These are phyloP conservation scores for Beta lomatogona DNA, from an alignment of 179 eudicot genomes.

Conservation along the genomic window DNA sequence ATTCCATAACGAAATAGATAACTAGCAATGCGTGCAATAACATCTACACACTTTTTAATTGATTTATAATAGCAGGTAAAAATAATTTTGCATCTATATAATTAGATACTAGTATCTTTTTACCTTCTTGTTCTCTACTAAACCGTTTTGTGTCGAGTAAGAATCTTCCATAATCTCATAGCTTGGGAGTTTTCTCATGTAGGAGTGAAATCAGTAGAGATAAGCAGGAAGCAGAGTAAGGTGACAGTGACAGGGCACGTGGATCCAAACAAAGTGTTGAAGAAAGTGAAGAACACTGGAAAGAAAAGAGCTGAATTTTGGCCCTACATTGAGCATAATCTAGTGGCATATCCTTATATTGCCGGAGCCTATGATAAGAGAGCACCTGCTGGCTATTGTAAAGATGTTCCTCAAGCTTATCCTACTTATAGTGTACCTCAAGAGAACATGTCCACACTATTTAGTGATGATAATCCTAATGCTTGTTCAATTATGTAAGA, in stretches of 20 bases:
- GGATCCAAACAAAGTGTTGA: constrained; percentile 65
- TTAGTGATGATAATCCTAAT: constrained; percentile 76
- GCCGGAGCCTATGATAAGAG: constrained; percentile 69
- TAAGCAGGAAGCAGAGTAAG: constrained; percentile 61
- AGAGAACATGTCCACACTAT: constrained; percentile 51
- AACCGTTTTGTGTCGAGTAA: too few relatives aligned
- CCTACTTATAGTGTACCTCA: constrained; percentile 45
- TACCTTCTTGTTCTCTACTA: too few relatives aligned
- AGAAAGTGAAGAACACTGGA: constrained; percentile 58
- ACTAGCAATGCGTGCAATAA: too few relatives aligned
- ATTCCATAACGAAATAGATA: too few relatives aligned
- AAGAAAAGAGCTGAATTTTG: constrained; percentile 78
- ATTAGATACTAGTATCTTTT: too few relatives aligned
- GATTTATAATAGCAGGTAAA: too few relatives aligned
- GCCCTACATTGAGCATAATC: constrained; percentile 74
- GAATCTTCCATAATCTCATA: not conserved
- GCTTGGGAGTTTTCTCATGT: not conserved
- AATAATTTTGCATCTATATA: too few relatives aligned
- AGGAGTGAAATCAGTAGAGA: constrained; percentile 71
- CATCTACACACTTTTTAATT: too few relatives aligned
- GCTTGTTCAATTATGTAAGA: constrained; percentile 75
- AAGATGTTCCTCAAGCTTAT: constrained; percentile 56
- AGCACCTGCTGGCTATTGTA: constrained; percentile 78
- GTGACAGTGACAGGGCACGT: constrained; percentile 68
- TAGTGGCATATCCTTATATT: constrained; percentile 66